Percentiles rank a stretch among this genome's conserved stretches.
These are phyloP conservation scores for Protea cynaroides DNA, from an alignment of 164 flowering plant species.

Conservation along the genomic window DNA sequence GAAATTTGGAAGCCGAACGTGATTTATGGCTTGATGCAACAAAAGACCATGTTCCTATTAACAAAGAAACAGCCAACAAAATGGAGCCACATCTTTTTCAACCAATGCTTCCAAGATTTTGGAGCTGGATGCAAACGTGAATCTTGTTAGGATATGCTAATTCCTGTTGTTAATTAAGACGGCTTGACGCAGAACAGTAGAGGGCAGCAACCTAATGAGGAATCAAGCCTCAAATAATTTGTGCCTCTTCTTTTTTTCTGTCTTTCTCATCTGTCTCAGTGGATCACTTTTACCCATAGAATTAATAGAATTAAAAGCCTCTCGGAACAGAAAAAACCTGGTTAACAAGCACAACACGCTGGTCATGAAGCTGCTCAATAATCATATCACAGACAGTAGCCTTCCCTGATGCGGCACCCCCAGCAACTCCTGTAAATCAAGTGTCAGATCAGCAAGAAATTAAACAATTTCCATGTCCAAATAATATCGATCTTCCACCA, in stretches of 20 bases:
- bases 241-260: background rate
- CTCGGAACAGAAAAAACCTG: slow-evolving; percentile 48
- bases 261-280: background rate
- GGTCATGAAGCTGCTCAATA: slow-evolving; percentile 93
- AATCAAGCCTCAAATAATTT: background rate
- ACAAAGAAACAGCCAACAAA: background rate
- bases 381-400: slow-evolving; percentile 97
- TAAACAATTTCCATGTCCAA: background rate
- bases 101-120: background rate
- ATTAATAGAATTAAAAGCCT: background rate
- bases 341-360: slow-evolving; percentile 94
- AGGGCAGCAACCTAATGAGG: background rate
- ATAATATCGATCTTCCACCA: background rate
- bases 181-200: too few species aligned
- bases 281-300: background rate
- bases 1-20: too few species aligned
- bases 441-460: background rate
- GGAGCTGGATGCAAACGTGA: background rate
- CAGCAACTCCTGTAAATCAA: slow-evolving; percentile 73
- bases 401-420: slow-evolving; percentile 98
- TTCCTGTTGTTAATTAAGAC: too few species aligned
- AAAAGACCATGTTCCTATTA: background rate
- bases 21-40: too few species aligned
- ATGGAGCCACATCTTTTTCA: background rate
- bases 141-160: background rate